Conservation (phyloP, 139 green algal species). For the Haematococcus lacustris region DNA sequence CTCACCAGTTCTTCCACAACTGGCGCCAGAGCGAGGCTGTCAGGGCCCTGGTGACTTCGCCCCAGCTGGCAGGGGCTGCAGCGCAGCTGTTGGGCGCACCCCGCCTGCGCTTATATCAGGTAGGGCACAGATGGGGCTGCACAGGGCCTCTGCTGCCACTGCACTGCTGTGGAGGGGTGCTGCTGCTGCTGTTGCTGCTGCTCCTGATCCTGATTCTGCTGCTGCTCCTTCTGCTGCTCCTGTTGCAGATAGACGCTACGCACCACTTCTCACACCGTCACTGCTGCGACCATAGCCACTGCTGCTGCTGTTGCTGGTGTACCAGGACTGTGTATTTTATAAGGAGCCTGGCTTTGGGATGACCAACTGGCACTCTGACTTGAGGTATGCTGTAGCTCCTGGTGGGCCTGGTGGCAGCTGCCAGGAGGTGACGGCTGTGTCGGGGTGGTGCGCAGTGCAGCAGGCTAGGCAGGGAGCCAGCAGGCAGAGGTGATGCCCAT, state of each 20-base stretch:
- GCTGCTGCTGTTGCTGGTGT: not conserved
- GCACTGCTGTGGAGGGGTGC: not conserved
- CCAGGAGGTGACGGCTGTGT: not conserved
- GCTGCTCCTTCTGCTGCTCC: not conserved
- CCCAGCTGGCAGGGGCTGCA: not conserved
- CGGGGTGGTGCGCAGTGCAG: too few relatives aligned
- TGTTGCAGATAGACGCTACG: too few relatives aligned
- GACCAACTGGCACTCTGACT: slow-evolving; percentile 61
- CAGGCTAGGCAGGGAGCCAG: too few relatives aligned
- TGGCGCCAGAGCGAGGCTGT: not conserved
- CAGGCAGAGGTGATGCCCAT: too few relatives aligned
- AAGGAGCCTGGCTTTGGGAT: slow-evolving; percentile 46
- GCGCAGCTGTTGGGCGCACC: not conserved
- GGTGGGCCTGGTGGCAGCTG: not conserved
- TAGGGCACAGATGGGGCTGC: not conserved
- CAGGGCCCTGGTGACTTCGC: not conserved
- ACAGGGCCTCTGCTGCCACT: not conserved
- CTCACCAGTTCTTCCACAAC: not conserved
- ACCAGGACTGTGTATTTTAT: slow-evolving; percentile 48
- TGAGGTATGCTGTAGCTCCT: slow-evolving; percentile 1
- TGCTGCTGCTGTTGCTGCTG: not conserved
- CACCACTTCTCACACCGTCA: too few relatives aligned
- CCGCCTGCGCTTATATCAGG: not conserved
- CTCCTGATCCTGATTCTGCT: too few relatives aligned
- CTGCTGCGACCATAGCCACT: not conserved